phyloP scores from a whole-genome alignment of 106 monocot genomes.

The Phalaenopsis aphrodite region DNA sequence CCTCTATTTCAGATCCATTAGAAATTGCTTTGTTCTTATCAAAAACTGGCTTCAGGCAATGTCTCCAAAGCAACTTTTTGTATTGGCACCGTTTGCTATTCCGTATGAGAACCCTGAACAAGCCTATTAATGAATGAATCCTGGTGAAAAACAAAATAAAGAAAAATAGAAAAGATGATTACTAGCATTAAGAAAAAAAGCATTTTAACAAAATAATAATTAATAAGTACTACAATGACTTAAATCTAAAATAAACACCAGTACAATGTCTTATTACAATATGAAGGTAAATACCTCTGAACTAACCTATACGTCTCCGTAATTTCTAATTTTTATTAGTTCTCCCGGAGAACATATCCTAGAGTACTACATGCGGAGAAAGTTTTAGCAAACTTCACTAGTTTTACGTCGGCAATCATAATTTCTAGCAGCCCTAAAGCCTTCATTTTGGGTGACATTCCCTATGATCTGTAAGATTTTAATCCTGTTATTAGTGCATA shows the following conservation, averaged over 20 bases:
- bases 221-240: background rate
- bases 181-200: background rate
- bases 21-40: background rate
- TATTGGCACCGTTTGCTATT: slow-evolving; percentile 6
- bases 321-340: background rate
- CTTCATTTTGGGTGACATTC: background rate
- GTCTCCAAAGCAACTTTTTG: slow-evolving; percentile 7
- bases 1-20: slow-evolving; percentile 3
- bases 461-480: too few species aligned
- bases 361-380: background rate
- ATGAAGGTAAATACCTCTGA: background rate
- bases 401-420: background rate
- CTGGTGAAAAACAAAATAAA: background rate
- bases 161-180: background rate
- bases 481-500: too few species aligned
- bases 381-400: background rate
- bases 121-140: slow-evolving; percentile 7
- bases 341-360: too few species aligned
- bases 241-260: background rate
- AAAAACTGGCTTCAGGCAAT: slow-evolving; percentile 6
- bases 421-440: background rate
- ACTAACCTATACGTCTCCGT: background rate
- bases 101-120: slow-evolving; percentile 4
- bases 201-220: background rate
- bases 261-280: background rate